Percentiles rank a stretch among this genome's conserved stretches.
Evolutionary conservation across 345 rosid species (phyloP).

Genomic region (Arabidopsis thaliana): TAIR10.1 NC_003076.8:23319001-23319500

Average conservation of each 20-base stretch:
- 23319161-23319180: slow-evolving; percentile 89
- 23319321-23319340: slow-evolving; percentile 77
- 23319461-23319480: slow-evolving; percentile 52
- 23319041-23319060: background rate
- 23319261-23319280: slow-evolving; percentile 22
- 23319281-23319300: background rate
- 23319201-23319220: slow-evolving; percentile 96
- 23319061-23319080: background rate
- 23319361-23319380: slow-evolving; percentile 73
- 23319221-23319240: slow-evolving; percentile 95
- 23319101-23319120: slow-evolving; percentile 67
- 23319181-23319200: slow-evolving; percentile 80
- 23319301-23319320: slow-evolving; percentile 12
- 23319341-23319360: slow-evolving; percentile 81
- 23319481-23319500: slow-evolving; percentile 33
- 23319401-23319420: slow-evolving; percentile 91
- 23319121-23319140: slow-evolving; percentile 52
- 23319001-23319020: background rate
- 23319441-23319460: slow-evolving; percentile 78
- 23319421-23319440: slow-evolving; percentile 95
- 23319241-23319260: slow-evolving; percentile 68
- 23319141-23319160: slow-evolving; percentile 74
- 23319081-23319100: background rate
- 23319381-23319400: slow-evolving; percentile 90
- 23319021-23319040: background rate